phyloP scores from a whole-genome alignment of 768 basidiomycete genomes.

The Erythrobasidium yunnanense region DNA sequence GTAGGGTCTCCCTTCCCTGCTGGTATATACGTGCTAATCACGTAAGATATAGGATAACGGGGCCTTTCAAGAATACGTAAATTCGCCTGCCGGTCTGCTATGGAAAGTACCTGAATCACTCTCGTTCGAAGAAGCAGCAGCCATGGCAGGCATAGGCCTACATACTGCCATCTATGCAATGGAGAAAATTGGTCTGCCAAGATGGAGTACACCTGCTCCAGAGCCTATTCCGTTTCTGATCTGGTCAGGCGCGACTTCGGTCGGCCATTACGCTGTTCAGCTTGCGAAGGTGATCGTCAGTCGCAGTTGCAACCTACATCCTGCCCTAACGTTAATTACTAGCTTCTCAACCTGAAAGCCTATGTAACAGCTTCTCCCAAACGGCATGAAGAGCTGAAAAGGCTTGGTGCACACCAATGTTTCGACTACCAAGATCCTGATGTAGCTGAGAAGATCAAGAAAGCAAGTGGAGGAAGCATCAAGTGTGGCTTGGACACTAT shows the following conservation, averaged over 20 bases:
- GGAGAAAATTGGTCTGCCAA: slow-evolving; percentile 2
- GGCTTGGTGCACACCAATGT: slow-evolving; percentile 46
- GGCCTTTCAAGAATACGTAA: slow-evolving; percentile 2
- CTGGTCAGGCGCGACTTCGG: slow-evolving; percentile 27
- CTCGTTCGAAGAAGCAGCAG: background rate
- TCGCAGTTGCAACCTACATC: no score
- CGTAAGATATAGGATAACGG: slow-evolving; percentile 1
- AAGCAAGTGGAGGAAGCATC: slow-evolving; percentile 26
- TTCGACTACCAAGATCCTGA: slow-evolving; percentile 42
- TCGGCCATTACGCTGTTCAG: slow-evolving; percentile 16
- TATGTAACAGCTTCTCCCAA: slow-evolving; percentile 10
- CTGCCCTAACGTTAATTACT: no score
- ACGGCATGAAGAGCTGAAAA: slow-evolving; percentile 34
- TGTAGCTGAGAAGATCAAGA: slow-evolving; percentile 27
- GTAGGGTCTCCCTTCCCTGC: no score
- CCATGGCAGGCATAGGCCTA: slow-evolving; percentile 1
- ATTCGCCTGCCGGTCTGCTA: background rate
- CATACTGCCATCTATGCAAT: background rate
- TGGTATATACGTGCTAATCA: no score
- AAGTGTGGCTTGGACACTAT: slow-evolving; percentile 31
- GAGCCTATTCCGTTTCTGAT: slow-evolving; percentile 21
- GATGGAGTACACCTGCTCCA: background rate
- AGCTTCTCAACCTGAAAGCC: slow-evolving; percentile 9
- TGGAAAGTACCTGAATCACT: background rate
- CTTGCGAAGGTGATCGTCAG: slow-evolving; percentile 2